Percentiles rank a stretch among this genome's conserved stretches.
Evolutionary conservation across 306 rosid species (phyloP).

Genomic region (Notholithocarpus densiflorus): DNA sequence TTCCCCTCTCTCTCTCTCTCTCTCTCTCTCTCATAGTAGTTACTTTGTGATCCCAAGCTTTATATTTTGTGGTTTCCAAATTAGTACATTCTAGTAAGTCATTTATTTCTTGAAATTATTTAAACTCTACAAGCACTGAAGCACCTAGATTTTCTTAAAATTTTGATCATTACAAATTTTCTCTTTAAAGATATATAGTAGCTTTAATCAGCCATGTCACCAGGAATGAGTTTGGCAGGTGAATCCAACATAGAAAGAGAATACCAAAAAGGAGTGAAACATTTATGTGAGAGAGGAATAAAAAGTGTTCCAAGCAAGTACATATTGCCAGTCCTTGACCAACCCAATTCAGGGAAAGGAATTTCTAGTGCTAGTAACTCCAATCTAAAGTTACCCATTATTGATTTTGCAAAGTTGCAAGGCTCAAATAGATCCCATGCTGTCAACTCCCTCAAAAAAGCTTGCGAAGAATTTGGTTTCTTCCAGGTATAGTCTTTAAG

Average conservation of each 20-base stretch:
- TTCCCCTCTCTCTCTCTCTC: too few species aligned
- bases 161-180: too few species aligned
- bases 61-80: too few species aligned
- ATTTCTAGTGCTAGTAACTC: neutral
- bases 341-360: constrained; percentile 2
- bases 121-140: too few species aligned
- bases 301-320: constrained; percentile 20
- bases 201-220: too few species aligned
- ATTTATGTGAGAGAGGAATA: constrained; percentile 14
- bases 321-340: constrained; percentile 20
- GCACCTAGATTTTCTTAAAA: too few species aligned
- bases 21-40: too few species aligned
- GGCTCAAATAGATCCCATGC: constrained; percentile 56
- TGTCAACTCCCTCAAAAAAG: constrained; percentile 48
- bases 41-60: too few species aligned
- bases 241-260: constrained; percentile 1
- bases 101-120: too few species aligned
- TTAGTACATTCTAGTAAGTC: too few species aligned
- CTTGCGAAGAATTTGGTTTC: constrained; percentile 63
- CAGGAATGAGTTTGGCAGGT: too few species aligned
- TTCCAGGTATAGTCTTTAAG: constrained; percentile 53
- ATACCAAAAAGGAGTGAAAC: constrained; percentile 28
- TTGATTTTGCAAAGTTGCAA: constrained; percentile 55
- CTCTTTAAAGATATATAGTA: too few species aligned
- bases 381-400: constrained; percentile 55